Evolutionary conservation across 2,329 filamentous ascomycete species (phyloP).

Genomic region (Cercospora sp.): DNA sequence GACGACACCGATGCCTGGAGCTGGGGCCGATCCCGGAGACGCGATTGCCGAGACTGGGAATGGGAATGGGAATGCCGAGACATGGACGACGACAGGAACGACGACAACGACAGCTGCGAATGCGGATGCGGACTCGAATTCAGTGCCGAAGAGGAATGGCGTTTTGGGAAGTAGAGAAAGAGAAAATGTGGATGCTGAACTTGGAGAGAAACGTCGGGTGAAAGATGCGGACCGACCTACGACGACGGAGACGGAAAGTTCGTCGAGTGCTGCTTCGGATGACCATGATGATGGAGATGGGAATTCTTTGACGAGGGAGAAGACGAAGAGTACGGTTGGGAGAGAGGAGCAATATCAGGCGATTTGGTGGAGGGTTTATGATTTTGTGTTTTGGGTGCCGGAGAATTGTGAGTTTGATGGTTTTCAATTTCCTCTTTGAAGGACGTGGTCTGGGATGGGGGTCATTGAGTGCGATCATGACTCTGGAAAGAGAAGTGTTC

Average conservation of each 20-base stretch:
- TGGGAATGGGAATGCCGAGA: neutral
- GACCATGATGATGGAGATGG: neutral
- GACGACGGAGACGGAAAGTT: neutral
- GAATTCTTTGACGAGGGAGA: neutral
- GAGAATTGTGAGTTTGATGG: neutral
- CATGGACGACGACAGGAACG: neutral
- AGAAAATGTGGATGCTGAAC: neutral
- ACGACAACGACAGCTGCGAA: neutral
- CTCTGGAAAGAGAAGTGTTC: neutral
- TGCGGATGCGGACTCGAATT: neutral
- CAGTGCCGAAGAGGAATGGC: neutral
- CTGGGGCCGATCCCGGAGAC: neutral
- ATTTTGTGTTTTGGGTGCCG: constrained; percentile 5
- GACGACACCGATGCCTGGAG: neutral
- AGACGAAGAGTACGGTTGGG: neutral
- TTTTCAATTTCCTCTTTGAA: too few relatives aligned
- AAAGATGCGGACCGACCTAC: neutral
- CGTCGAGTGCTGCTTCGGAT: neutral
- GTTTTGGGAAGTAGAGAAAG: neutral
- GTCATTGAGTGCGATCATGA: too few relatives aligned
- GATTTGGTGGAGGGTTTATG: neutral
- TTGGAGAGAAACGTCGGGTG: neutral
- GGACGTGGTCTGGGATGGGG: too few relatives aligned
- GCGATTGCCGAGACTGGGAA: neutral
- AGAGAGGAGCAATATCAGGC: neutral